Base-by-base conservation (phyloP, 345 rosid genomes). In the Barbarea vulgaris region DNA sequence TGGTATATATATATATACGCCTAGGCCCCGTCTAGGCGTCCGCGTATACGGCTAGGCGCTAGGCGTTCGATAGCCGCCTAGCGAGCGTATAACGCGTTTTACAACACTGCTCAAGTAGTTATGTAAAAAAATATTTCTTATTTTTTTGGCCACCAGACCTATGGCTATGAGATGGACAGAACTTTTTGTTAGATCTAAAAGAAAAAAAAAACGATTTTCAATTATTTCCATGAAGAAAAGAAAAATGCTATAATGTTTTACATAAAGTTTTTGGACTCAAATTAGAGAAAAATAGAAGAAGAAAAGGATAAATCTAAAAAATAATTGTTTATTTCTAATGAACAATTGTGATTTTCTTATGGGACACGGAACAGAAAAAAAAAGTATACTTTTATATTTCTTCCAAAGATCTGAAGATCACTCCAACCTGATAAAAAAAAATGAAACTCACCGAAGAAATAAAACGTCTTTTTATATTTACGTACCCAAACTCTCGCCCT, bases 321-420 rank as follows among this genome's bases (percentile, higher is more conserved):
- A 14, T 24, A 30, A 4, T 7, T 17, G 41, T 34, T 48, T 56
- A 10, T 11, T 33, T 8, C 51, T 56, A 46, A 33, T 22, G 65
- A 55, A 65, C 19, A 66, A 46, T 55, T 21, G 30, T 30, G 17
- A 10, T 46, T 54, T 55, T 55, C 66, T 65, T 34, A 57, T 47
- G 25, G 42, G 56, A 66, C 65, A 74, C 56, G 66, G 12, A 75
- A 57, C 59, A 66, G 0, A 7, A 47, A 18, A 7, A 47, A 18
- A 73, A 15, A 15, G 55, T 63, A 52, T 13, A n/a, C 9, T 36
- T 7, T 14, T 0, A 28, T 12, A 53, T 31, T 57, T 57, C 63
- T 24, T 31, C 1, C 42, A 36, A 59, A 52, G 44, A 72, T 50
- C 7, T 13, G 46, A 41, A 54, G 47, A 30, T 56, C 58, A 66